These are phyloP conservation scores for Candida ponderosae DNA, from an alignment of 805 yeast genomes.

Conservation along the genomic window DNA sequence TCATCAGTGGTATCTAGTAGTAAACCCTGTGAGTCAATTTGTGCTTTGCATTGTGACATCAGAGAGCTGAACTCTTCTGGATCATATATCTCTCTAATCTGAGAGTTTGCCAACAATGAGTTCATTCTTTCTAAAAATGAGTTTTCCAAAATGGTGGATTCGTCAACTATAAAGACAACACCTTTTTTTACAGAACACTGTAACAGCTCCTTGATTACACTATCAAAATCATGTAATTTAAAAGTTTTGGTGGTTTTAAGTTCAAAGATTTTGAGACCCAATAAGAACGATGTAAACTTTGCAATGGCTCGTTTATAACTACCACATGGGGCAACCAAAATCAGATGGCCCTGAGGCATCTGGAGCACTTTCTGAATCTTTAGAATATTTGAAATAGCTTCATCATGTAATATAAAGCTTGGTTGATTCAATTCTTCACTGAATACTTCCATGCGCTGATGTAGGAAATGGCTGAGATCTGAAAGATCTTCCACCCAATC, in stretches of 20 bases:
- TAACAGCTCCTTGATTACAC: slow-evolving; percentile 47
- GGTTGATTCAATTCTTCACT: slow-evolving; percentile 71
- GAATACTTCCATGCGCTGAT: slow-evolving; percentile 59
- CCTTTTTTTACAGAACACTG: slow-evolving; percentile 43
- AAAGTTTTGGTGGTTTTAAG: slow-evolving; percentile 50
- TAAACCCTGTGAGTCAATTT: slow-evolving; percentile 51
- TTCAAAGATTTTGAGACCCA: slow-evolving; percentile 58
- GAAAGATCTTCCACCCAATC: slow-evolving; percentile 59
- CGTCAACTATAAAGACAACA: slow-evolving; percentile 71
- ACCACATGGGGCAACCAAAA: slow-evolving; percentile 74
- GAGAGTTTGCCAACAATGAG: slow-evolving; percentile 87
- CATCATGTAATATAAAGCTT: slow-evolving; percentile 56
- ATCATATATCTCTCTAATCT: slow-evolving; percentile 81
- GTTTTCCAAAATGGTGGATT: slow-evolving; percentile 66
- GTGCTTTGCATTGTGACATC: slow-evolving; percentile 47
- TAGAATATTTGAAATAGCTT: slow-evolving; percentile 64
- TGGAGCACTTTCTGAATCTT: slow-evolving; percentile 75
- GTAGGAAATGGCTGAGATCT: slow-evolving; percentile 46
- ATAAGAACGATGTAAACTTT: slow-evolving; percentile 87
- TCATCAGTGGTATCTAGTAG: slow-evolving; percentile 63
- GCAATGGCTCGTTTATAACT: slow-evolving; percentile 75
- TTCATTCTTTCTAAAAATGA: slow-evolving; percentile 88
- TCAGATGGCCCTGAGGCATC: slow-evolving; percentile 86
- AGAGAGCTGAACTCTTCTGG: slow-evolving; percentile 57
- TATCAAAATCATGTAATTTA: slow-evolving; percentile 58